Conservation (phyloP, 179 eudicot species). For the Gypsophila paniculata region DNA sequence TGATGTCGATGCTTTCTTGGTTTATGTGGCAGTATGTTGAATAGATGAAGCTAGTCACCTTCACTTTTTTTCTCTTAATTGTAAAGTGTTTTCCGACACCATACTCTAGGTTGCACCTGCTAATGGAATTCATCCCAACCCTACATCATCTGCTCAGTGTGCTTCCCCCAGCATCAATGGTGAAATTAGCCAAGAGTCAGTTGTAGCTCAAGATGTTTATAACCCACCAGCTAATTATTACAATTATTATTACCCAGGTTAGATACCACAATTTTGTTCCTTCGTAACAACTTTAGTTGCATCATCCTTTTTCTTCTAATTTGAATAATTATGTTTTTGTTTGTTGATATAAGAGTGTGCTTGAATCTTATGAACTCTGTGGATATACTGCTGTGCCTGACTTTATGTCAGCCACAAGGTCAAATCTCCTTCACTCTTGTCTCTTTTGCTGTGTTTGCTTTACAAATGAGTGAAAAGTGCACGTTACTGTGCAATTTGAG, state of each 20-base stretch:
- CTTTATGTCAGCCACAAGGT: too few relatives aligned
- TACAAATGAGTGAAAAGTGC: background rate
- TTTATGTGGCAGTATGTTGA: background rate
- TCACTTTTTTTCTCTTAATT: background rate
- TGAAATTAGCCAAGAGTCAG: constrained; percentile 36
- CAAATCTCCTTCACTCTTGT: background rate
- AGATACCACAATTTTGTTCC: constrained; percentile 2
- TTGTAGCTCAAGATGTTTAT: constrained; percentile 42
- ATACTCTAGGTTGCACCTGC: constrained; percentile 37
- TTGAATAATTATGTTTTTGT: background rate
- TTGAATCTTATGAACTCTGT: background rate
- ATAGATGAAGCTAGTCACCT: background rate
- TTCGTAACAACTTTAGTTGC: background rate
- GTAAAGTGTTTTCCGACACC: background rate
- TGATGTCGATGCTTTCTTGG: background rate
- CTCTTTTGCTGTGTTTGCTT: background rate
- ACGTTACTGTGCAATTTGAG: background rate
- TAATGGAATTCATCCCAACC: constrained; percentile 34
- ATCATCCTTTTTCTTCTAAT: background rate
- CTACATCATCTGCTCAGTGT: constrained; percentile 31
- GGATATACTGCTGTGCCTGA: background rate
- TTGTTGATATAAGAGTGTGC: too few relatives aligned
- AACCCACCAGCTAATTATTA: constrained; percentile 53
- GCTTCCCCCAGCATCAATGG: constrained; percentile 40
- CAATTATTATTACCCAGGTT: constrained; percentile 60